Percentiles rank a stretch among this genome's conserved stretches.
Evolutionary conservation across 345 rosid species (phyloP).

Genomic region (Mallotus nudiflorus): DNA sequence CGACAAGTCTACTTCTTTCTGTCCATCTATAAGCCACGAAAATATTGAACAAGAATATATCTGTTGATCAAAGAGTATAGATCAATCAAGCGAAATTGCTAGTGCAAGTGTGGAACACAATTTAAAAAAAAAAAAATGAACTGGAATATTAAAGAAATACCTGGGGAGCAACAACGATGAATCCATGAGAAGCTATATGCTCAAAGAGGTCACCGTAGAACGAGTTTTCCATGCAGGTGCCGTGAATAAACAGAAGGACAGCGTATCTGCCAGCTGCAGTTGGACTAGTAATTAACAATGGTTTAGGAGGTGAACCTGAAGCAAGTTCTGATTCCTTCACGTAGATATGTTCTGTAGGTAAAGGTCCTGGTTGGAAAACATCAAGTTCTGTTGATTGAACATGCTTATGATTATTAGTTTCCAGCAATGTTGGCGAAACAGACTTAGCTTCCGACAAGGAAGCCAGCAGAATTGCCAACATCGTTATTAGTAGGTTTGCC

Average conservation of each 20-base stretch:
- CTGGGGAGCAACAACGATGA: constrained; percentile 51
- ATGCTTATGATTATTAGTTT: background rate
- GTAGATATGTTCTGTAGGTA: background rate
- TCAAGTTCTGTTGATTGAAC: too few relatives aligned
- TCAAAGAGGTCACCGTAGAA: constrained; percentile 31
- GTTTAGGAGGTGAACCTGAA: constrained; percentile 25
- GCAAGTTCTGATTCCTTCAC: background rate
- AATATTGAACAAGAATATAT: too few relatives aligned
- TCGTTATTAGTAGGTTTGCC: background rate
- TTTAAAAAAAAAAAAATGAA: too few relatives aligned
- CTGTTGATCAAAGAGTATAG: too few relatives aligned
- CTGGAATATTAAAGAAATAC: constrained; percentile 27
- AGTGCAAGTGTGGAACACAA: too few relatives aligned
- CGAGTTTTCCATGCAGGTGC: constrained; percentile 19
- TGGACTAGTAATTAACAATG: constrained; percentile 36
- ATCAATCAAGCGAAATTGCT: too few relatives aligned
- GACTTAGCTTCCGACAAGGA: background rate
- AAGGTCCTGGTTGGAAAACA: too few relatives aligned
- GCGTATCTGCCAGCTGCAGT: constrained; percentile 27
- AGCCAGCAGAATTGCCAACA: background rate
- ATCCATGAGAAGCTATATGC: constrained; percentile 44
- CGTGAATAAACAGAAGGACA: constrained; percentile 38
- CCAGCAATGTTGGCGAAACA: background rate
- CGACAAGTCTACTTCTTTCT: constrained; percentile 26
- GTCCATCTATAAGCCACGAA: constrained; percentile 8